phyloP scores from a whole-genome alignment of 2,329 filamentous ascomycete genomes.

The Neopestalotiopsis sp. region DNA sequence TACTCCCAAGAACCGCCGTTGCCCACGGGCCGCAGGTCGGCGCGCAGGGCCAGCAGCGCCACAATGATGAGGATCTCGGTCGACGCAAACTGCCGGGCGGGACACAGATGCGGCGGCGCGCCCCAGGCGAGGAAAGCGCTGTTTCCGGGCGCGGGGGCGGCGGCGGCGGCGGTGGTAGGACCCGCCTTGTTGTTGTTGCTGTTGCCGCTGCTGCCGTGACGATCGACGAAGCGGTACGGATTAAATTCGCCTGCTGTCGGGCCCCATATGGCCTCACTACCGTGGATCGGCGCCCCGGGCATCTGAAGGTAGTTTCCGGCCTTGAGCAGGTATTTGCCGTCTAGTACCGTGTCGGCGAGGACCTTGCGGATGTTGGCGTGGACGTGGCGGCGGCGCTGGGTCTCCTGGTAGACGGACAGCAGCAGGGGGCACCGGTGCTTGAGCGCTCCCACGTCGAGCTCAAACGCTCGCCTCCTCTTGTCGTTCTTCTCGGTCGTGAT shows the following conservation, averaged over 20 bases:
- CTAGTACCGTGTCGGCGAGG: constrained; percentile 36
- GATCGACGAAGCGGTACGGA: constrained; percentile 26
- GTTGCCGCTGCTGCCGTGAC: constrained; percentile 19
- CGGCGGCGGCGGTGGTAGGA: no score
- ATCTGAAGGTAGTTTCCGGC: constrained; percentile 37
- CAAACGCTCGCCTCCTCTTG: constrained; percentile 16
- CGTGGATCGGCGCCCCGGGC: constrained; percentile 32
- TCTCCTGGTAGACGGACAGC: constrained; percentile 42
- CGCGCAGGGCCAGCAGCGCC: constrained; percentile 28
- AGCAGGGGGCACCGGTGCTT: constrained; percentile 39
- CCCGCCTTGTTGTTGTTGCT: not conserved
- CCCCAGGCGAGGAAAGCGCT: constrained; percentile 22
- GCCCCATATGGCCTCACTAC: constrained; percentile 35
- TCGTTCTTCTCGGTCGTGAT: not conserved
- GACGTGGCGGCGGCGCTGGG: constrained; percentile 33
- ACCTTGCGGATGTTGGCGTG: constrained; percentile 36
- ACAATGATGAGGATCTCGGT: constrained; percentile 31
- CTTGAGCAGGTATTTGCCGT: constrained; percentile 38
- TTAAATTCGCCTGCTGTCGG: constrained; percentile 25
- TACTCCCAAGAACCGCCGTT: not conserved
- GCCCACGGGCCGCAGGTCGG: constrained; percentile 25
- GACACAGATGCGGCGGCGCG: constrained; percentile 30
- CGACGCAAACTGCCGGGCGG: constrained; percentile 33
- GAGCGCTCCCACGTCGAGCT: constrained; percentile 39
- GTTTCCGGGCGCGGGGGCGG: no score